Conservation (phyloP, 2,329 filamentous ascomycete species). For the Ceratocystis smalleyi region DNA sequence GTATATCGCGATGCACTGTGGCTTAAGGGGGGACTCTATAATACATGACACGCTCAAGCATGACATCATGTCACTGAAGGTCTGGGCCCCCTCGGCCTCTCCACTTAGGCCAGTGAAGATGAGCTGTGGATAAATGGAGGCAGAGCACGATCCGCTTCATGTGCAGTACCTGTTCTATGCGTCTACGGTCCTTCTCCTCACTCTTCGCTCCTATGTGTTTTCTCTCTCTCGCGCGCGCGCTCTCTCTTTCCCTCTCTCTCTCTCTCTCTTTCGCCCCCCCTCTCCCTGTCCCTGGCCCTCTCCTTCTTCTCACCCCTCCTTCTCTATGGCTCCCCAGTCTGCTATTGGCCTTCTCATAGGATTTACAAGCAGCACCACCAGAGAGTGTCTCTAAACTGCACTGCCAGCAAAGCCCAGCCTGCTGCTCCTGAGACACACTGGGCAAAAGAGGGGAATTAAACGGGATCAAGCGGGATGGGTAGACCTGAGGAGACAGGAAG, state of each 20-base stretch:
- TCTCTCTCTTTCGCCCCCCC: neutral
- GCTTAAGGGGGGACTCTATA: neutral
- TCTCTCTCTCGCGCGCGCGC: neutral
- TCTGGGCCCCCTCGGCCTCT: neutral
- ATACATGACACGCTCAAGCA: neutral
- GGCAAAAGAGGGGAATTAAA: neutral
- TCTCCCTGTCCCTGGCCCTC: neutral
- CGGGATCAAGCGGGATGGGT: neutral
- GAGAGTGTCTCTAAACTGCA: neutral
- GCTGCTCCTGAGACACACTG: neutral
- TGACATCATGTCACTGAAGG: neutral
- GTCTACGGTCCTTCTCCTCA: neutral
- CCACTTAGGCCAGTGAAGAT: neutral
- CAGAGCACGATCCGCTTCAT: neutral
- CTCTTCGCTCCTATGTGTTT: neutral
- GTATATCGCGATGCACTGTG: neutral
- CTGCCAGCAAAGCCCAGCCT: neutral
- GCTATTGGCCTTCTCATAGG: neutral
- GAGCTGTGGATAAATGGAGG: neutral
- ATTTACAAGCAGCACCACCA: neutral
- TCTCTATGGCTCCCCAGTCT: neutral
- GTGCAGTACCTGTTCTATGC: neutral
- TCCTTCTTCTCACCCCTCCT: neutral
- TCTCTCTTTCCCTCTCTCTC: neutral
- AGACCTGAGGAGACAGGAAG: neutral